Evolutionary conservation across 345 rosid species (phyloP).

Genomic region (Aurinia saxatilis): DNA sequence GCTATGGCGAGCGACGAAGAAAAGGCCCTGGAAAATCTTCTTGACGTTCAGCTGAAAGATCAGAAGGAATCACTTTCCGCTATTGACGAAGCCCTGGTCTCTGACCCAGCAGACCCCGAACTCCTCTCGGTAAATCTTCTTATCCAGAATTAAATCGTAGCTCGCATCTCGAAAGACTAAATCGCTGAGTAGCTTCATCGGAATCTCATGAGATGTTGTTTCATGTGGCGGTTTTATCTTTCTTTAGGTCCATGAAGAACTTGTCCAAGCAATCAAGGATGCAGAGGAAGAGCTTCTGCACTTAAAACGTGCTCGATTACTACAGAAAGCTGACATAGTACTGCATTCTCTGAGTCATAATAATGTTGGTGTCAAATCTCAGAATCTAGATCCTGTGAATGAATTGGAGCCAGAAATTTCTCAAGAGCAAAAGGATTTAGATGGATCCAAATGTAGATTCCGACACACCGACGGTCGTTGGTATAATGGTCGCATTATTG

Average conservation of each 20-base stretch:
- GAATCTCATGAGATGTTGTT: background rate
- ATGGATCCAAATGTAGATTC: slow-evolving; percentile 78
- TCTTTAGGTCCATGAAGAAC: slow-evolving; percentile 66
- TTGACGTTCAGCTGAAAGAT: slow-evolving; percentile 59
- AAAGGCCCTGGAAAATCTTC: slow-evolving; percentile 64
- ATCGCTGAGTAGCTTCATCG: too few relatives aligned
- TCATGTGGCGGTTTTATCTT: background rate
- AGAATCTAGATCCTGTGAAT: slow-evolving; percentile 36
- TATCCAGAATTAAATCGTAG: too few relatives aligned
- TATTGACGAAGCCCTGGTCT: slow-evolving; percentile 55
- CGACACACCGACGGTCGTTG: slow-evolving; percentile 72
- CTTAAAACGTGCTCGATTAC: slow-evolving; percentile 63
- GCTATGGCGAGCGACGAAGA: slow-evolving; percentile 66
- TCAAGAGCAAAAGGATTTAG: slow-evolving; percentile 39
- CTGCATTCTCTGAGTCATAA: slow-evolving; percentile 22
- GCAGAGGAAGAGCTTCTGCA: slow-evolving; percentile 77
- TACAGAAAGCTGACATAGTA: slow-evolving; percentile 59
- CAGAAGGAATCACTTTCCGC: slow-evolving; percentile 70
- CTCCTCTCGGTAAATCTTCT: slow-evolving; percentile 49
- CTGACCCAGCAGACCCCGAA: slow-evolving; percentile 61
- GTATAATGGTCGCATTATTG: slow-evolving; percentile 79
- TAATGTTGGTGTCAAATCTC: slow-evolving; percentile 38
- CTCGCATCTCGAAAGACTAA: too few relatives aligned
- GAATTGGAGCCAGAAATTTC: slow-evolving; percentile 43
- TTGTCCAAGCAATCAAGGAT: slow-evolving; percentile 54